Conservation (phyloP, 2,329 filamentous ascomycete genomes). For the Delphinella strobiligena region DNA sequence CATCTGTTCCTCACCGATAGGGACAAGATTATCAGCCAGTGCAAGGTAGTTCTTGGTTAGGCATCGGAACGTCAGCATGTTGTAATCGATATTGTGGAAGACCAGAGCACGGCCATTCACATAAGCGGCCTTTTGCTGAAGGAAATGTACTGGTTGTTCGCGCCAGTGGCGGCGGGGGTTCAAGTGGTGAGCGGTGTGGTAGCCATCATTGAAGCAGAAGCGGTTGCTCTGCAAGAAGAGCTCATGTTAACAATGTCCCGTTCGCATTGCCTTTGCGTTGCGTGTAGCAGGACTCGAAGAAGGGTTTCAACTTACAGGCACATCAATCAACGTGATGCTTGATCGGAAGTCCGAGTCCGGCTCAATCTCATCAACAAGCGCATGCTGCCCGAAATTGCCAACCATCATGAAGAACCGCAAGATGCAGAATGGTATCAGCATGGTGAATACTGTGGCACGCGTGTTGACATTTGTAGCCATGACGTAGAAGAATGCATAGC, state of each 20-base stretch:
- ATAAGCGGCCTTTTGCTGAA: constrained; percentile 57
- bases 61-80: constrained; percentile 60
- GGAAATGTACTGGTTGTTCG: constrained; percentile 62
- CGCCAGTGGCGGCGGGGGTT: constrained; percentile 72
- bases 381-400: constrained; percentile 77
- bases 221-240: constrained; percentile 54
- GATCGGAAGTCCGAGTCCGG: constrained; percentile 68
- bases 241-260: background rate
- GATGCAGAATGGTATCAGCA: constrained; percentile 53
- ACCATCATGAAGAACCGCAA: constrained; percentile 65
- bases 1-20: constrained; percentile 56
- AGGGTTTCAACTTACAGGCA: constrained; percentile 55
- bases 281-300: no score
- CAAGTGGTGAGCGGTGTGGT: constrained; percentile 70
- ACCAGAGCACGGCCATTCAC: constrained; percentile 56
- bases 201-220: constrained; percentile 73
- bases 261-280: background rate
- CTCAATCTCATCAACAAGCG: constrained; percentile 62
- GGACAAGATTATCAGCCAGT: constrained; percentile 59
- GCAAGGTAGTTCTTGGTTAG: constrained; percentile 59
- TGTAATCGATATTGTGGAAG: constrained; percentile 71
- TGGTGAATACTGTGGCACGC: constrained; percentile 49
- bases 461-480: constrained; percentile 39
- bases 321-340: constrained; percentile 69
- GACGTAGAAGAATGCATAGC: constrained; percentile 41